These are phyloP conservation scores for Digitaria exilis DNA, from an alignment of 202 grass and related monocot species.

Conservation along the genomic window DNA sequence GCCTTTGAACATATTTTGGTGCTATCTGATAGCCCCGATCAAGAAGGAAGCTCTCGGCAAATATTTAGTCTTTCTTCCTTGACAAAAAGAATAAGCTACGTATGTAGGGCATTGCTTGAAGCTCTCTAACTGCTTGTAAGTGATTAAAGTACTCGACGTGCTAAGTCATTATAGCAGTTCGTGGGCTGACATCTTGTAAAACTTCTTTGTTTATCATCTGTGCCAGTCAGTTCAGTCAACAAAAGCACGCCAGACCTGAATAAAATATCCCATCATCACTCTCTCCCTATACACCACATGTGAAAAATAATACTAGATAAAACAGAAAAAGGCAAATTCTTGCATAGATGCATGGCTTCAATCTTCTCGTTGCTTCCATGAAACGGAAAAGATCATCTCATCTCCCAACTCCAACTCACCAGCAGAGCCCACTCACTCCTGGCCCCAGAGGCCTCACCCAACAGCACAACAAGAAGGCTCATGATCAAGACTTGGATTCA, in stretches of 20 bases:
- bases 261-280: background rate
- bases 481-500: constrained; percentile 64
- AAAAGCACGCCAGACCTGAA: background rate
- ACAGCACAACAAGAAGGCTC: constrained; percentile 36
- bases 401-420: constrained; percentile 24
- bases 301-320: background rate
- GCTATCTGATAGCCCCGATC: background rate
- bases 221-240: background rate
- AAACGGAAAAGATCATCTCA: constrained; percentile 48
- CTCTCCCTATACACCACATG: background rate
- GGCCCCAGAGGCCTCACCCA: constrained; percentile 17
- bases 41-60: background rate
- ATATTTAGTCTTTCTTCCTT: background rate
- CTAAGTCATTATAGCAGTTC: background rate
- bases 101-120: background rate
- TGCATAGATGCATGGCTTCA: constrained; percentile 13
- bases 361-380: constrained; percentile 37
- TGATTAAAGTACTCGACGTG: too few relatives aligned
- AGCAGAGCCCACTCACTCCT: constrained; percentile 36
- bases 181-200: background rate
- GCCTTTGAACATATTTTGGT: background rate
- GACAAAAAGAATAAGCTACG: background rate
- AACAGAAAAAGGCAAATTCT: background rate
- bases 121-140: too few relatives aligned
- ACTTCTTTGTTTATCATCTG: background rate